Evolutionary conservation across 2,329 filamentous ascomycete genomes (phyloP).

Genomic region (Claviceps citrina): DNA sequence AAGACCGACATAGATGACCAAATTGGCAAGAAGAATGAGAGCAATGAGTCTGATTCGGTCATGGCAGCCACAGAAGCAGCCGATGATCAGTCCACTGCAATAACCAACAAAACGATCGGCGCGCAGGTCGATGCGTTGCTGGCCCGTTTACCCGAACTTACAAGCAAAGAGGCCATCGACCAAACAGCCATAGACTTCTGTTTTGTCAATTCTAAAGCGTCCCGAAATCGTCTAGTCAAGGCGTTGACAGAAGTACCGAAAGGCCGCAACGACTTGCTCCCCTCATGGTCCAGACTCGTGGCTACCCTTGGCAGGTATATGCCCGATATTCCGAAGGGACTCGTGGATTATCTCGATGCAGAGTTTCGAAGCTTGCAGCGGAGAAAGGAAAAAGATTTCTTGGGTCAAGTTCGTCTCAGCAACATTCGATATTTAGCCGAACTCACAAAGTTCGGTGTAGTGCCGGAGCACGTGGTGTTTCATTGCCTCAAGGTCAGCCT

Average conservation of each 20-base stretch:
- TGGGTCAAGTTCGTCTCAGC: constrained; percentile 81
- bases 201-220: constrained; percentile 96
- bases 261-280: constrained; percentile 77
- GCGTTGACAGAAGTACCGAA: constrained; percentile 89
- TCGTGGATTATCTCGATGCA: constrained; percentile 85
- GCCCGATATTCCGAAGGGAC: constrained; percentile 79
- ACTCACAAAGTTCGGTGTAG: constrained; percentile 92
- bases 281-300: constrained; percentile 80
- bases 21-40: constrained; percentile 55
- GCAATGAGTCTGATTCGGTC: constrained; percentile 33
- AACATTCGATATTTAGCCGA: constrained; percentile 98
- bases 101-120: constrained; percentile 93
- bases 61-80: constrained; percentile 37
- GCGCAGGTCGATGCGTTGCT: constrained; percentile 89
- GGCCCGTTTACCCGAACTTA: constrained; percentile 75
- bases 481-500: constrained; percentile 95
- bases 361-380: constrained; percentile 94
- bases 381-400: constrained; percentile 93
- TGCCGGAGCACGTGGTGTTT: constrained; percentile 96
- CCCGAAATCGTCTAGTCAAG: constrained; percentile 84
- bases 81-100: constrained; percentile 83
- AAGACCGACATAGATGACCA: constrained; percentile 70
- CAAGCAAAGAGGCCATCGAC: constrained; percentile 81
- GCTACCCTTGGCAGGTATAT: constrained; percentile 89
- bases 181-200: constrained; percentile 92